Conservation (phyloP, 805 yeast species). For the Saccharomyces kudriavzevii region DNA sequence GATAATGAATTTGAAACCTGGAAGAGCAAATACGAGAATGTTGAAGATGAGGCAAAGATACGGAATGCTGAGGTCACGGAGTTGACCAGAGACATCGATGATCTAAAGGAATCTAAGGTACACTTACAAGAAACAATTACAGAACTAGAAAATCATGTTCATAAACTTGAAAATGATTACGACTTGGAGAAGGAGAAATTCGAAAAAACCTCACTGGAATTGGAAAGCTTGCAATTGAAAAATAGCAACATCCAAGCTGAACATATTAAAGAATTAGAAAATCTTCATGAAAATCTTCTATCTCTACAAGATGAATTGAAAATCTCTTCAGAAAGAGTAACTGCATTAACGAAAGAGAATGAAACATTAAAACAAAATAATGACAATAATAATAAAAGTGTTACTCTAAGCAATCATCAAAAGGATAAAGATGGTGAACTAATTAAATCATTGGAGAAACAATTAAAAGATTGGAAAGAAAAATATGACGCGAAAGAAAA, state of each 20-base stretch:
- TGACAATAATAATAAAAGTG: slow-evolving; percentile 3
- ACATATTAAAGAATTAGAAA: slow-evolving; percentile 32
- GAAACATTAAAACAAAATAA: slow-evolving; percentile 20
- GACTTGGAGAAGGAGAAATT: slow-evolving; percentile 11
- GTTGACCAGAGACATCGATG: slow-evolving; percentile 29
- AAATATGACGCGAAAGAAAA: slow-evolving; percentile 36
- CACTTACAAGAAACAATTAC: slow-evolving; percentile 26
- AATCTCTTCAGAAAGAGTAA: slow-evolving; percentile 23
- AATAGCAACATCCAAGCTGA: slow-evolving; percentile 27
- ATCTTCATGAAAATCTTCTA: slow-evolving; percentile 30
- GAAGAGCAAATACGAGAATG: slow-evolving; percentile 19
- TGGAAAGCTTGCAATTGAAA: slow-evolving; percentile 24
- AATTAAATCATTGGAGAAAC: slow-evolving; percentile 13
- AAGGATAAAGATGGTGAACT: slow-evolving; percentile 7
- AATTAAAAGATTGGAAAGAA: slow-evolving; percentile 25
- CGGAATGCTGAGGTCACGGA: slow-evolving; percentile 33
- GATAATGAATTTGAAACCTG: slow-evolving; percentile 11
- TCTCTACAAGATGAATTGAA: slow-evolving; percentile 28
- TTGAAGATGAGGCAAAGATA: slow-evolving; percentile 30
- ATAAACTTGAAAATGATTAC: slow-evolving; percentile 19
- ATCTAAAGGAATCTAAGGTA: slow-evolving; percentile 25
- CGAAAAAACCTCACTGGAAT: slow-evolving; percentile 17
- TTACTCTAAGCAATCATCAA: slow-evolving; percentile 1
- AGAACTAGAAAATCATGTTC: slow-evolving; percentile 27
- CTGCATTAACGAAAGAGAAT: slow-evolving; percentile 23